Percentiles rank a stretch among this genome's conserved stretches.
Conservation (phyloP, 176 grass and related monocot species). For the Oryza meridionalis region DNA sequence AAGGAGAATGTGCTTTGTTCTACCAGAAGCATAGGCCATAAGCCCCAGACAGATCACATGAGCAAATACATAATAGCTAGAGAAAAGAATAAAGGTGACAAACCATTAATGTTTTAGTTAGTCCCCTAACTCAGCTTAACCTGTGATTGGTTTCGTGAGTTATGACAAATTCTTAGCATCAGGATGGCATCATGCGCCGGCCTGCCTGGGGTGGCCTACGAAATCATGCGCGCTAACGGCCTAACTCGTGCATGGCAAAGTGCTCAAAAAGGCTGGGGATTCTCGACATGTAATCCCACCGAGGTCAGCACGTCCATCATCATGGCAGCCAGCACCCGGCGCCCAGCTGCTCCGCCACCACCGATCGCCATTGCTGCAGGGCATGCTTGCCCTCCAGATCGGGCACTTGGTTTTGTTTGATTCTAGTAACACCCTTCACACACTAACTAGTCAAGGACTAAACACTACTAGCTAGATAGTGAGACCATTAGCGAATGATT, state of each 20-base stretch:
- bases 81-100: neutral
- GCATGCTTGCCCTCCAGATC: constrained; percentile 32
- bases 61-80: neutral
- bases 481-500: constrained; percentile 44
- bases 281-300: constrained; percentile 32
- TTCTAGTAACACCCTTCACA: neutral
- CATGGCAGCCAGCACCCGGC: constrained; percentile 42
- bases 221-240: constrained; percentile 48
- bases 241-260: constrained; percentile 51
- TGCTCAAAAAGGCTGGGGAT: constrained; percentile 7
- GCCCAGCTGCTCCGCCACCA: constrained; percentile 23
- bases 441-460: neutral
- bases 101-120: neutral
- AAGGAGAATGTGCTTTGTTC: neutral
- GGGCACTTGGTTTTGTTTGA: neutral
- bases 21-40: neutral
- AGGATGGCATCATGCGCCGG: constrained; percentile 52
- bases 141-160: neutral
- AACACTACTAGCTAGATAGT: constrained; percentile 8
- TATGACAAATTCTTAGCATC: constrained; percentile 55
- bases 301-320: constrained; percentile 16
- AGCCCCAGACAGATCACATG: neutral
- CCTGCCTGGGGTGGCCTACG: constrained; percentile 25
- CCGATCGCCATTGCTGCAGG: constrained; percentile 33
- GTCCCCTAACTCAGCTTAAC: neutral